Conservation (phyloP, 2,329 filamentous ascomycete genomes). For the Fusarium oxysporum region DNA sequence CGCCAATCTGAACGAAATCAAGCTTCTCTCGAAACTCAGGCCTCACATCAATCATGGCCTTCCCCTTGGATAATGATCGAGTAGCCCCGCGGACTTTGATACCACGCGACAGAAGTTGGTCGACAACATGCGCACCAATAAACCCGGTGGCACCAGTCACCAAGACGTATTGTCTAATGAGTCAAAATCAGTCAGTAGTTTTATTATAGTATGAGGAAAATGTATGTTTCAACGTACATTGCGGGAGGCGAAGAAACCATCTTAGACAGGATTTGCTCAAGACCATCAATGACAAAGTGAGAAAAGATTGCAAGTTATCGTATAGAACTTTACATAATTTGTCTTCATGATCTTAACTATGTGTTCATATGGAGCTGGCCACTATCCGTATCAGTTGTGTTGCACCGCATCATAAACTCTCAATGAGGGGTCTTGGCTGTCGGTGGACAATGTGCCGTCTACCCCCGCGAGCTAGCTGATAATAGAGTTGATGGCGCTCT, state of each 20-base stretch:
- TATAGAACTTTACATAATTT: not conserved
- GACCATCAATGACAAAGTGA: not conserved
- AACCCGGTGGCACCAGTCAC: conserved; percentile 42
- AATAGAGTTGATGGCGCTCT: not conserved
- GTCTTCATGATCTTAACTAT: not conserved
- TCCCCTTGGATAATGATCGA: conserved; percentile 46
- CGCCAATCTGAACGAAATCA: conserved; percentile 56
- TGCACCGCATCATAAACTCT: not conserved
- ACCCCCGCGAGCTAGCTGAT: not conserved
- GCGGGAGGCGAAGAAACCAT: not conserved
- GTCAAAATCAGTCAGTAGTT: not conserved
- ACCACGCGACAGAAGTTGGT: conserved; percentile 46
- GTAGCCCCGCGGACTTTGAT: conserved; percentile 49
- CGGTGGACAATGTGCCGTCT: not conserved
- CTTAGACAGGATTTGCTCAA: not conserved
- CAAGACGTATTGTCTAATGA: not conserved
- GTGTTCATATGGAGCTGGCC: not conserved
- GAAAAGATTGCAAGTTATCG: not conserved
- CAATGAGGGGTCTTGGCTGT: not conserved
- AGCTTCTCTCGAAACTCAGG: conserved; percentile 51
- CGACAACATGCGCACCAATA: conserved; percentile 52
- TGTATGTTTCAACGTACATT: not conserved
- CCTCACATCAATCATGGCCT: conserved; percentile 52
- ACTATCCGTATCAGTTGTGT: not conserved
- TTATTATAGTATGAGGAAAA: not conserved